Evolutionary conservation across 1,284 basidiomycete genomes (phyloP).

Genomic region (Cutaneotrichosporon sp.): DNA sequence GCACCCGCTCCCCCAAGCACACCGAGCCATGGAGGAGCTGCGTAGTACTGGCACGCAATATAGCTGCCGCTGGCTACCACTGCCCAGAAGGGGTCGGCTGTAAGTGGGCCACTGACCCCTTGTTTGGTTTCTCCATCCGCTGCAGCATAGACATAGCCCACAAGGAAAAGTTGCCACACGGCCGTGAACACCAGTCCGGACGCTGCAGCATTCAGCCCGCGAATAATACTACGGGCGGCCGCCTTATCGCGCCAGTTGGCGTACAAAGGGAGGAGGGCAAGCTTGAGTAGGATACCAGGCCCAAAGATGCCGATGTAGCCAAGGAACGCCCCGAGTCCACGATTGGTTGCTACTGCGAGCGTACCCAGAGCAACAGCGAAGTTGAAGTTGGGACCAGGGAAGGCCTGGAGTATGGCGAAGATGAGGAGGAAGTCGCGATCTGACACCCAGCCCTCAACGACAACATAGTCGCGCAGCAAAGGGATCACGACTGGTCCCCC

Average conservation of each 20-base stretch:
- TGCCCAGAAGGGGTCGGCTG: constrained; percentile 51
- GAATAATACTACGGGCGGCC: constrained; percentile 50
- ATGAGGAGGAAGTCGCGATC: constrained; percentile 57
- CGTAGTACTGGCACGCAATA: constrained; percentile 42
- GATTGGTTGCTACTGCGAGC: constrained; percentile 44
- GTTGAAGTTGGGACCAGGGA: constrained; percentile 60
- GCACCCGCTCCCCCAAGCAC: constrained; percentile 46
- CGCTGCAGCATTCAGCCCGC: constrained; percentile 57
- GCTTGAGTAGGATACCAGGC: constrained; percentile 55
- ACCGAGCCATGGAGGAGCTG: constrained; percentile 44
- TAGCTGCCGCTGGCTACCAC: constrained; percentile 46
- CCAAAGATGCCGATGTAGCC: constrained; percentile 55
- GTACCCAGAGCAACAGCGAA: constrained; percentile 58
- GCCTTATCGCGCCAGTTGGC: constrained; percentile 49
- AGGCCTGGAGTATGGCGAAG: constrained; percentile 56
- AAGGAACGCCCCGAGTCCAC: constrained; percentile 52
- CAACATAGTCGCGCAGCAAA: constrained; percentile 56
- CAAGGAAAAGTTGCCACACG: constrained; percentile 54
- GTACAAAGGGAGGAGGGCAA: constrained; percentile 56
- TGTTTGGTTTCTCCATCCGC: constrained; percentile 18
- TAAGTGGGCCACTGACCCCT: constrained; percentile 41
- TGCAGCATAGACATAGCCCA: constrained; percentile 42
- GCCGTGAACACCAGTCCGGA: constrained; percentile 57
- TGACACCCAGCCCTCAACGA: constrained; percentile 50
- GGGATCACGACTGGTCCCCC: constrained; percentile 61